Evolutionary conservation across 768 basidiomycete species (phyloP), one percentile per base, ranked within the genome.

Genomic region (Leucocoprinus birnbaumii): DNA sequence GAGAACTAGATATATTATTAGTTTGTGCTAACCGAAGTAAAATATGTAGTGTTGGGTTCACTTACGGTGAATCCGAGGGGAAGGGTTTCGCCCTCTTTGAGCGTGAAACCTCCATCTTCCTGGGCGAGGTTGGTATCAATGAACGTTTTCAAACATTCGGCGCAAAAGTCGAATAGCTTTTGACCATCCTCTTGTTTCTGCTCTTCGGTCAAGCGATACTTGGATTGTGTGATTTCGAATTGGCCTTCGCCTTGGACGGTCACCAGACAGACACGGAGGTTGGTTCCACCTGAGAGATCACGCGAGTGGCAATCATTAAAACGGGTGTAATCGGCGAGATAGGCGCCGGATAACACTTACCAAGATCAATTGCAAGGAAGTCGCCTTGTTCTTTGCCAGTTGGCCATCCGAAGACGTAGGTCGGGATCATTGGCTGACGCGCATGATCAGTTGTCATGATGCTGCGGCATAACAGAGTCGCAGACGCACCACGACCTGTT

Each of bases 151-250:
- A 98, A 72, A 66, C 90, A 97, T 66, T 96, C 88, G 0, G 93
- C 97, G 67, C 96, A 98, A 65, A 99, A 99, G 72, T 99, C 97
- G 61, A 99, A 98, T 49, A 99, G 73, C 57, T 87, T 87, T 66
- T 93, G 87, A 5, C 95, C 97, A n/a, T 98, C 94, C 6, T 91
- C 92, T 56, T 97, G 94, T 71, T 99, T 99, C 70, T 98, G 97
- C 65, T 98, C 97, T 66, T 99, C 97, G 1, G 91, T 86, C 43
- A 99, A 82, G 48, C 95, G 89, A 71, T 98, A 98, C 71, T 99
- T 99, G 34, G 94, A 89, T 68, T 98, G 96, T 0, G 94, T 94
- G 62, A 99, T 89, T 72, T 98, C 94, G 68, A 98, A 99, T 75
- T 96, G 95, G 56, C 97, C 96, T 9, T 86, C 81, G 22, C 97